These are phyloP conservation scores for Arachis stenosperma DNA, from an alignment of 306 rosid species.

Conservation along the genomic window DNA sequence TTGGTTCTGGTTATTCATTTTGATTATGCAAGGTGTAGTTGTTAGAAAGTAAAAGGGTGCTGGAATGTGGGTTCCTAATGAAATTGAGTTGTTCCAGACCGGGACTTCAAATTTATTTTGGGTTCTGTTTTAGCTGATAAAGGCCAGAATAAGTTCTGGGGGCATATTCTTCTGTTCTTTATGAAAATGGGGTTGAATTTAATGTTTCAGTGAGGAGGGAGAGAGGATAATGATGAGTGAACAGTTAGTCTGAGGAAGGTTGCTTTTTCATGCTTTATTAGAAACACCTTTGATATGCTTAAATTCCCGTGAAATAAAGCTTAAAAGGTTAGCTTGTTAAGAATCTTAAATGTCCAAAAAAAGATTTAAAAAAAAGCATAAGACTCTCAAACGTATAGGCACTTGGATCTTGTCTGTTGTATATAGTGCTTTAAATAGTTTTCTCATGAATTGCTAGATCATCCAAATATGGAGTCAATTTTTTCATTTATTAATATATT, in stretches of 20 bases:
- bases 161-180: constrained; percentile 2
- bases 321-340: background rate
- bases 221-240: constrained; percentile 3
- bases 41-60: background rate
- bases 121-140: background rate
- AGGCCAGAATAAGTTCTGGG: background rate
- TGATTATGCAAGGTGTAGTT: constrained; percentile 1
- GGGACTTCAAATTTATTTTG: background rate
- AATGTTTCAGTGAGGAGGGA: constrained; percentile 7
- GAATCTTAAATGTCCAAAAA: constrained; percentile 13
- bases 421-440: constrained; percentile 2
- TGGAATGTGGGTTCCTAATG: background rate
- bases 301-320: background rate
- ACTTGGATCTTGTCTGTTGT: background rate
- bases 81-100: background rate
- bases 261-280: constrained; percentile 25
- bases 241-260: constrained; percentile 10
- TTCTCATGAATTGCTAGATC: constrained; percentile 2
- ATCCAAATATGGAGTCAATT: constrained; percentile 9
- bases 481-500: constrained; percentile 8
- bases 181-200: constrained; percentile 10
- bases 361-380: too few relatives aligned
- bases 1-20: constrained; percentile 22
- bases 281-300: background rate
- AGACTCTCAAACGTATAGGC: constrained; percentile 19